Evolutionary conservation across 192 early-diverging fungal species (phyloP), one percentile per base, ranked within the genome.

Genomic region (Coemansia sp.): DNA sequence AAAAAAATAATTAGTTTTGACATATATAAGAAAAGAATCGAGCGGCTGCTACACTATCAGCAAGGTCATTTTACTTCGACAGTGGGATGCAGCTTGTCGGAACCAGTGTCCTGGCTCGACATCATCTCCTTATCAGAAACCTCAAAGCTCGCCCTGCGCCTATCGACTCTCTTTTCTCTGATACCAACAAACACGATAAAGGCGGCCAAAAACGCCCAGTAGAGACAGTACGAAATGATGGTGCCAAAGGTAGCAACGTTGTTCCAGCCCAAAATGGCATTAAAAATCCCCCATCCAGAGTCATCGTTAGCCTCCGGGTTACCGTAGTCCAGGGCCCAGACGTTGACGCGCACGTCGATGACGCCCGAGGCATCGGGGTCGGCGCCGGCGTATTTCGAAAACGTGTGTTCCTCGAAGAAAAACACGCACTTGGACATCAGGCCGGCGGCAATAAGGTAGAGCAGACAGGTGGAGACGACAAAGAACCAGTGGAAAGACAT

Each of bases 401-500:
- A 93, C 27, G 69, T 68, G 63, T 92, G 65, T 58, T 80, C 76
- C 71, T 94, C 85, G 62, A 91, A 90, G 57, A 57, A 79, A 47
- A 83, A 78, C 34, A 92, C 86, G 16, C 82, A 65, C 54, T 81
- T 87, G 18, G 90, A 71, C 35, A 93, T 84, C 9, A 97, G 78
- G 13, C 94, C 94, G 16, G 91, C 90, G 55, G 90, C 84, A 34
- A 97, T 86, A 42, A 95, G 69, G 47, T 93, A 87, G 18, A 97
- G 68, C 30, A 95, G 54, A 53, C 80, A 75, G 10, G 92, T 89
- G 3, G 87, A 87, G 32, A 69, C 52, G 25, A 87, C 81, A 66
- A 94, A 93, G 83, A 94, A 97, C 74, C 86, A 85, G 55, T 87
- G 83, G 35, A 97, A 81, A 6, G 83, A 70, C 64, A 94, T 65